Evolutionary conservation across 495 filamentous ascomycete genomes (phyloP).

Genomic region (Haplographium delicatum): DNA sequence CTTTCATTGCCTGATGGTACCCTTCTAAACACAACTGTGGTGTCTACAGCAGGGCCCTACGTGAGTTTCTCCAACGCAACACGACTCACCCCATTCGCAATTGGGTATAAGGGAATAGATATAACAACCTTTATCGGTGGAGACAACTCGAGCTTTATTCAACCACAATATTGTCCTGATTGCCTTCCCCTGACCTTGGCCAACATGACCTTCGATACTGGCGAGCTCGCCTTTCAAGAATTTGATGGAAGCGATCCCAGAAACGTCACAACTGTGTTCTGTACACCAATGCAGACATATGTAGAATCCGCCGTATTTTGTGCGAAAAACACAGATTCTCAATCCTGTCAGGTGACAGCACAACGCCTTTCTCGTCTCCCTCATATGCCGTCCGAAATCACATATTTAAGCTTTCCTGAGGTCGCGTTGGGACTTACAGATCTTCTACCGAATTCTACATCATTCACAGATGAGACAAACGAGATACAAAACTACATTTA

Average conservation of each 20-base stretch:
- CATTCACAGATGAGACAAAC: not conserved
- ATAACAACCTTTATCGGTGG: not conserved
- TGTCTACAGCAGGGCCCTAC: conserved; percentile 18
- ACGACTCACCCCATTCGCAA: conserved; percentile 1
- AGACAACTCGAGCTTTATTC: not conserved
- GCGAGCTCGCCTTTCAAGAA: conserved; percentile 17
- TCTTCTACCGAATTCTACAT: conserved; percentile 13
- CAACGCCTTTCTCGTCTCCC: conserved; percentile 16
- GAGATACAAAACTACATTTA: conserved; percentile 18
- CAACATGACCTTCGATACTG: conserved; percentile 6
- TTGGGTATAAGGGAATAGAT: conserved; percentile 18
- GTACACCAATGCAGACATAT: conserved; percentile 15
- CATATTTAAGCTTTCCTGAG: conserved; percentile 11
- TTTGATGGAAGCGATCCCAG: conserved; percentile 6
- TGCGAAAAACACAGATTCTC: not conserved
- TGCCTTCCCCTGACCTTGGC: conserved; percentile 4
- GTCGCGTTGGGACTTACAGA: conserved; percentile 6
- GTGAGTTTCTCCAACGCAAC: conserved; percentile 5
- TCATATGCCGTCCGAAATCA: conserved; percentile 12
- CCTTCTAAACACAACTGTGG: not conserved
- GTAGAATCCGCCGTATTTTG: conserved; percentile 14
- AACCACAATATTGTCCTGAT: conserved; percentile 12
- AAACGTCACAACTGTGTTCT: conserved; percentile 13
- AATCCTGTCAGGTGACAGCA: conserved; percentile 13
- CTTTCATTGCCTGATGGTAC: not conserved